Conservation (phyloP, 2,329 filamentous ascomycete species). For the Aspergillus melleus region DNA sequence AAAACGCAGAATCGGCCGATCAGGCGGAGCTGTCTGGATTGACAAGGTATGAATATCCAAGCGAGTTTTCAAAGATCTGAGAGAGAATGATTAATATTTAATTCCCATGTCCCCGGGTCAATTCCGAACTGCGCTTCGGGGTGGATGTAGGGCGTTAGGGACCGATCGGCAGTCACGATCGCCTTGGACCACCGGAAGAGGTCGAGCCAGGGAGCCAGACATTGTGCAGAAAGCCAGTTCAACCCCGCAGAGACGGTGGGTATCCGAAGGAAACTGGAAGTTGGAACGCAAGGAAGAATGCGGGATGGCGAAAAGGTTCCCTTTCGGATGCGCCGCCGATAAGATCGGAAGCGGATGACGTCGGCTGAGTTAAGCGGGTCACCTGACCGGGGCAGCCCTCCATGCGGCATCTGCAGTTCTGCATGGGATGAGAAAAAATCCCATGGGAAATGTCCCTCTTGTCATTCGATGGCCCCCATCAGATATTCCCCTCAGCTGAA, state of each 20-base stretch:
- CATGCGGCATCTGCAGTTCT: no score
- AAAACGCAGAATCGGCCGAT: background rate
- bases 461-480: background rate
- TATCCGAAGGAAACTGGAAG: slow-evolving; percentile 3
- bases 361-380: background rate
- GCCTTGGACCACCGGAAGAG: background rate
- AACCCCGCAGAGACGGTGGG: slow-evolving; percentile 9
- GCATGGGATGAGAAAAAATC: no score
- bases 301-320: background rate
- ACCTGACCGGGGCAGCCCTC: background rate
- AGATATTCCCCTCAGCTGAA: background rate
- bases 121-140: slow-evolving; percentile 20
- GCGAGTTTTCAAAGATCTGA: background rate
- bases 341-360: slow-evolving; percentile 19
- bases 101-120: slow-evolving; percentile 9
- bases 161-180: slow-evolving; percentile 8
- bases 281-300: background rate
- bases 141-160: slow-evolving; percentile 6
- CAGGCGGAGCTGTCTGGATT: background rate
- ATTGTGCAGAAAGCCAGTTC: slow-evolving; percentile 1
- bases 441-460: background rate
- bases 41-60: slow-evolving; percentile 7
- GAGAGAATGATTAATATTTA: background rate
- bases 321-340: slow-evolving; percentile 19
- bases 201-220: slow-evolving; percentile 3